phyloP scores from a whole-genome alignment of 768 basidiomycete genomes.

The Calocybe cyanea region DNA sequence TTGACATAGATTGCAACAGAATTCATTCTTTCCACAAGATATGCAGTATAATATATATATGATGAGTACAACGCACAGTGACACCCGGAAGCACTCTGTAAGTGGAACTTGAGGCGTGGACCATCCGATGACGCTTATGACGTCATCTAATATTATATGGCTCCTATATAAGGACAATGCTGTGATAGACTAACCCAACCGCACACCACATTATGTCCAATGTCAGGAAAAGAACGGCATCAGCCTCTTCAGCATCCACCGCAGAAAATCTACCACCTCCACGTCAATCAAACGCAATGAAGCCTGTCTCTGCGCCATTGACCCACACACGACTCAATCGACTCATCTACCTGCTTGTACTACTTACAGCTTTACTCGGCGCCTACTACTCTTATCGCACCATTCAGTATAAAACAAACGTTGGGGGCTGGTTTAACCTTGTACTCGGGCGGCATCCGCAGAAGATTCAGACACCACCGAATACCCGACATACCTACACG shows the following conservation, averaged over 20 bases:
- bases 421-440: slow-evolving; percentile 62
- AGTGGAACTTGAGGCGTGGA: no score
- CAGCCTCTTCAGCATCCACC: slow-evolving; percentile 10
- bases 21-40: no score
- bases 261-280: slow-evolving; percentile 25
- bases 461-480: slow-evolving; percentile 4
- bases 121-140: not conserved
- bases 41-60: no score
- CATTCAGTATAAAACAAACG: slow-evolving; percentile 45
- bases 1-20: no score
- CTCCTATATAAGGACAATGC: no score
- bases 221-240: slow-evolving; percentile 14
- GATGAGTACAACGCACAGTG: no score
- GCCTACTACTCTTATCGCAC: slow-evolving; percentile 51
- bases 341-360: slow-evolving; percentile 47
- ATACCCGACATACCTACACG: not conserved
- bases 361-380: slow-evolving; percentile 37
- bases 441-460: slow-evolving; percentile 36
- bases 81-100: no score
- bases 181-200: no score
- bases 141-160: not conserved
- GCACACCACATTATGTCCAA: slow-evolving; percentile 5
- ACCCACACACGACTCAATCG: slow-evolving; percentile 37
- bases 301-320: slow-evolving; percentile 41
- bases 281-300: slow-evolving; percentile 18